These are phyloP conservation scores for Apiotrichum montevideense DNA, from an alignment of 1,284 basidiomycete genomes.

Conservation along the genomic window DNA sequence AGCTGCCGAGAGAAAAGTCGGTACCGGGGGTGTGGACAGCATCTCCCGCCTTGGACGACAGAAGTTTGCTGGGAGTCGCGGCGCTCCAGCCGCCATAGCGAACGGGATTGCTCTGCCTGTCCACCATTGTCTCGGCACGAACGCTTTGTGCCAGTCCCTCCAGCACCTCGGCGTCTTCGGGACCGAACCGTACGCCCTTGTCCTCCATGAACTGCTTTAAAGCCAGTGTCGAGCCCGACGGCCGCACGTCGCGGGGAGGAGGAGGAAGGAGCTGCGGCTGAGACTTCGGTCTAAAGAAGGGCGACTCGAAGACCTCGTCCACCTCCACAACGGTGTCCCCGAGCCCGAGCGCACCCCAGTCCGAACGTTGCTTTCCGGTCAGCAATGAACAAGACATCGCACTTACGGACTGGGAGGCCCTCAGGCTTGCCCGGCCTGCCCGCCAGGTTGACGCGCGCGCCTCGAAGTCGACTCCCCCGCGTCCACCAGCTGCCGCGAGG, in stretches of 20 bases:
- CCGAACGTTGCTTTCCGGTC: slow-evolving; percentile 2
- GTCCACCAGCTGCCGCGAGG: slow-evolving; percentile 29
- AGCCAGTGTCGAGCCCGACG: slow-evolving; percentile 18
- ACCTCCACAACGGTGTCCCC: not conserved
- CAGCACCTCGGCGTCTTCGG: slow-evolving; percentile 31
- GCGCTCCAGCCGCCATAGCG: slow-evolving; percentile 21
- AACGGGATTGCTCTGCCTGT: not conserved
- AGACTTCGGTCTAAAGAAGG: no score
- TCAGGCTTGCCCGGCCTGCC: slow-evolving; percentile 6
- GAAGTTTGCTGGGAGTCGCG: slow-evolving; percentile 1
- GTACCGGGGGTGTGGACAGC: not conserved
- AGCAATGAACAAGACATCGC: not conserved
- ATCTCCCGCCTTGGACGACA: not conserved
- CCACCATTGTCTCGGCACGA: slow-evolving; percentile 18
- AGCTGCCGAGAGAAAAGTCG: slow-evolving; percentile 13
- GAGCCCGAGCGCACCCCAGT: slow-evolving; percentile 8
- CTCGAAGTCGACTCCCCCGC: slow-evolving; percentile 26
- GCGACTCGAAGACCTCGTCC: no score
- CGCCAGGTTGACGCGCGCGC: slow-evolving; percentile 26
- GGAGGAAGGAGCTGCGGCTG: not conserved
- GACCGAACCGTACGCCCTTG: slow-evolving; percentile 24
- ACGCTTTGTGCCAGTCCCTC: slow-evolving; percentile 28
- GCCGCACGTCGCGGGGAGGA: not conserved
- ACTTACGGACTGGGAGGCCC: not conserved
- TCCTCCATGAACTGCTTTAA: slow-evolving; percentile 32